Conservation (phyloP, 2,329 filamentous ascomycete genomes). For the Coniochaeta ligniaria region DNA sequence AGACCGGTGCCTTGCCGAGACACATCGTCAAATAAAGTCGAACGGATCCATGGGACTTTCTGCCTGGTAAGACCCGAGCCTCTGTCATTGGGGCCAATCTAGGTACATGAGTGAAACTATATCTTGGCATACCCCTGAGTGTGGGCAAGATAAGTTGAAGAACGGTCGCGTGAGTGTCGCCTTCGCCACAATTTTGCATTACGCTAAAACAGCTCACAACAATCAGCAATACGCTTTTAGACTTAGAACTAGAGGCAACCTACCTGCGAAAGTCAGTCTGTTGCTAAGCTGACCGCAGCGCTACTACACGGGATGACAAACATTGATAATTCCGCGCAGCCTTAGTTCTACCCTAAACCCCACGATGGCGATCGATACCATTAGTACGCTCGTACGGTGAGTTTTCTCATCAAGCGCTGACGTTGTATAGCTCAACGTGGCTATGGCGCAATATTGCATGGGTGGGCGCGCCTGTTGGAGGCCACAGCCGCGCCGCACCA, state of each 20-base stretch:
- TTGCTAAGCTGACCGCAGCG: neutral
- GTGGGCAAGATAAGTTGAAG: too few relatives aligned
- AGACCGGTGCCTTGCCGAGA: neutral
- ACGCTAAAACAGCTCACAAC: too few relatives aligned
- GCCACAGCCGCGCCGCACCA: neutral
- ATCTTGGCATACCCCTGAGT: too few relatives aligned
- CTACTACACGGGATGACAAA: neutral
- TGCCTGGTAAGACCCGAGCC: too few relatives aligned
- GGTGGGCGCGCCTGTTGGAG: neutral
- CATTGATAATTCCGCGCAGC: neutral
- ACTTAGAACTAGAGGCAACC: slow-evolving; percentile 5
- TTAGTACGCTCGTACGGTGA: neutral
- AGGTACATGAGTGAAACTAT: too few relatives aligned
- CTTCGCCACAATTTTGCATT: too few relatives aligned
- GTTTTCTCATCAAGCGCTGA: neutral
- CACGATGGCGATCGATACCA: neutral
- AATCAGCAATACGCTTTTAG: too few relatives aligned
- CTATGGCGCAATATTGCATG: neutral
- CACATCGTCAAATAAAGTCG: neutral
- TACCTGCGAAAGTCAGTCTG: neutral
- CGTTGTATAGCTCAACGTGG: neutral
- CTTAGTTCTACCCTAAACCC: neutral
- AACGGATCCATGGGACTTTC: too few relatives aligned
- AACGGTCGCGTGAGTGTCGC: too few relatives aligned
- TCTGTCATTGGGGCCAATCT: too few relatives aligned